phyloP scores from a whole-genome alignment of 2,329 filamentous ascomycete genomes.

The Claviceps pusilla region DNA sequence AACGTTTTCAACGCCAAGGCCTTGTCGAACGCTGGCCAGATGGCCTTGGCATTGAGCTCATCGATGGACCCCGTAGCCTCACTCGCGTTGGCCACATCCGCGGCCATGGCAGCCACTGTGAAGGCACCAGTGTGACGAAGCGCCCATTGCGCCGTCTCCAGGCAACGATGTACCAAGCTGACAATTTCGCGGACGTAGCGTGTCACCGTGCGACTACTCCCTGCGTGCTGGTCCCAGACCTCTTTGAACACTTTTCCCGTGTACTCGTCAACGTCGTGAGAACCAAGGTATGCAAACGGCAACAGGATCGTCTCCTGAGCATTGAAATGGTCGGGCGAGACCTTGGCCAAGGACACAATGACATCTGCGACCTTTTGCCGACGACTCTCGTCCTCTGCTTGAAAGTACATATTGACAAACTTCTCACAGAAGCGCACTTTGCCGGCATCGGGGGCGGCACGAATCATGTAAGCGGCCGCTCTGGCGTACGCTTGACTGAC shows the following conservation, averaged over 20 bases:
- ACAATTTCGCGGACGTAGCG: constrained; percentile 78
- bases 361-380: constrained; percentile 69
- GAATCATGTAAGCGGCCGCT: constrained; percentile 71
- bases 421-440: constrained; percentile 36
- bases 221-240: constrained; percentile 83
- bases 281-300: constrained; percentile 76
- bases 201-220: constrained; percentile 64
- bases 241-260: constrained; percentile 67
- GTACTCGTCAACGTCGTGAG: constrained; percentile 70
- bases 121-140: constrained; percentile 80
- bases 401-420: constrained; percentile 60
- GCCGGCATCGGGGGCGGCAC: constrained; percentile 34
- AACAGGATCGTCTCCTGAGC: constrained; percentile 59
- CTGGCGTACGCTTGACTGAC: constrained; percentile 80
- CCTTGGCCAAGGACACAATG: constrained; percentile 67
- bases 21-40: constrained; percentile 78
- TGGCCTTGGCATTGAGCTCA: constrained; percentile 39
- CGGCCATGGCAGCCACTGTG: constrained; percentile 58
- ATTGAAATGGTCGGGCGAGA: constrained; percentile 78
- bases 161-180: constrained; percentile 46
- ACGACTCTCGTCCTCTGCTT: constrained; percentile 59
- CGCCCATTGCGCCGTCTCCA: constrained; percentile 75
- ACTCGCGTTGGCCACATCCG: constrained; percentile 46
- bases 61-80: constrained; percentile 44
- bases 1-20: constrained; percentile 81